Evolutionary conservation across 139 green algal genomes (phyloP), one percentile per base, ranked within the genome.

Genomic region (Coelastrella sp.): DNA sequence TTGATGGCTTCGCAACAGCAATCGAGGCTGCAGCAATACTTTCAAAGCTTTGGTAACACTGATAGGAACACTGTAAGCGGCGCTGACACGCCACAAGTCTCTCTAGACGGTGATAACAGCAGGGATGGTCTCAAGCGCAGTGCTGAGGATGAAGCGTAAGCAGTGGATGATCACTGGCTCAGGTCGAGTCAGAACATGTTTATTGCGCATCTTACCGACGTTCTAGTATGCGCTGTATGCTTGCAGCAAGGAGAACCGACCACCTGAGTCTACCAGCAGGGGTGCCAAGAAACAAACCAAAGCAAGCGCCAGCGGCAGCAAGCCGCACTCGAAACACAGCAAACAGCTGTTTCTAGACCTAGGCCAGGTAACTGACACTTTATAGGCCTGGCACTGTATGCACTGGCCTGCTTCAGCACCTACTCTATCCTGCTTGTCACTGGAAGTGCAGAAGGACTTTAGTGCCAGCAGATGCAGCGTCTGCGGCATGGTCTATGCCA

Each of bases 401-500:
- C n/a, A n/a, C n/a, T n/a, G n/a, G n/a, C 56, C 47, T 64, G 19
- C 19, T 22, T 14, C 22, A 8, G 8, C 7, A 56, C 23, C 56
- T 81, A n/a, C 0, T 60, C 2, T 64, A 7, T 10, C 61, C 10
- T 68, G 61, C 61, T 10, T 68, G 7, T 68, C 10, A 5, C 76
- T 83, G 76, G 8, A 61, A 6, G n/a, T 84, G 74, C 74, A 90
- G 86, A 64, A 32, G 8, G 86, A 90, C 77, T 90, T 90, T 20
- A 57, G 47, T 19, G 86, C 86, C 19, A 78, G 19, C 61, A 65
- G 23, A 10, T 90, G 86, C 57, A n/a, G 58, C 13, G 47, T 80
- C 23, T 90, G 86, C 14, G 86, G 86, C 76, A 90, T 90, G 86
- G 47, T 90, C 60, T 90, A 90, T 13, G 76, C 86, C 56, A 85